Evolutionary conservation across 2,329 filamentous ascomycete genomes (phyloP), one percentile per base, ranked within the genome.

Genomic region (Cordyceps farinosa): DNA sequence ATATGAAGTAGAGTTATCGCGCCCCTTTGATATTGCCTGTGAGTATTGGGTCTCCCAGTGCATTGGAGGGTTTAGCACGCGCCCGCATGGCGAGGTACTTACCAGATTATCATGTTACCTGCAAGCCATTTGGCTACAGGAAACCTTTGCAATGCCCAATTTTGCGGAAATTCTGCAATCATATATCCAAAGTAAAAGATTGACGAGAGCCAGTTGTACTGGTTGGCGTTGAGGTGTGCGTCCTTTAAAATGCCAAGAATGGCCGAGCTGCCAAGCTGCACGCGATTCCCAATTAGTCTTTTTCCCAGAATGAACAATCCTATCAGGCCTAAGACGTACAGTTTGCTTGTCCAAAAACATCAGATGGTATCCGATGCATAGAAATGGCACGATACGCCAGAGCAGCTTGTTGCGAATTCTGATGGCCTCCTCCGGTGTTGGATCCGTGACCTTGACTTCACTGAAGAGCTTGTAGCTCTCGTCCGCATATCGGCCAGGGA

Each of bases 171-270:
- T 63, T 80, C 76, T 29, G 75, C 76, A 57, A 76, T 69, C n/a
- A 81, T 72, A 63, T 78, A 80, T 47, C 80, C 81, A 64, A 83
- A 79, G 67, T 82, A 83, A 70, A 84, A 83, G 60, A 83, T 81
- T 13, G 79, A 82, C 3, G 64, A 64, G 9, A 66, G 60, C 65
- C 65, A 65, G 7, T 66, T 66, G 44, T 65, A 66, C 50, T 67
- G 60, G 27, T 66, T 58, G 44, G 65, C n/a, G 36, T 53, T 59
- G 47, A 66, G 30, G 8, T 65, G 38, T 11, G 65, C 65, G 52
- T 66, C 65, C 11, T 65, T 57, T 2, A 66, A 38, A 11, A 66
- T 66, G 1, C 65, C 65, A 32, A 66, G 56, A 53, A 66, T 65
- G 9, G 65, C 65, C 6, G 65, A 66, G 52, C 65, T 66, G 6